Percentiles rank a stretch among this genome's conserved stretches.
Conservation (phyloP, 148 eudicot species). For the Oxyria digyna region DNA sequence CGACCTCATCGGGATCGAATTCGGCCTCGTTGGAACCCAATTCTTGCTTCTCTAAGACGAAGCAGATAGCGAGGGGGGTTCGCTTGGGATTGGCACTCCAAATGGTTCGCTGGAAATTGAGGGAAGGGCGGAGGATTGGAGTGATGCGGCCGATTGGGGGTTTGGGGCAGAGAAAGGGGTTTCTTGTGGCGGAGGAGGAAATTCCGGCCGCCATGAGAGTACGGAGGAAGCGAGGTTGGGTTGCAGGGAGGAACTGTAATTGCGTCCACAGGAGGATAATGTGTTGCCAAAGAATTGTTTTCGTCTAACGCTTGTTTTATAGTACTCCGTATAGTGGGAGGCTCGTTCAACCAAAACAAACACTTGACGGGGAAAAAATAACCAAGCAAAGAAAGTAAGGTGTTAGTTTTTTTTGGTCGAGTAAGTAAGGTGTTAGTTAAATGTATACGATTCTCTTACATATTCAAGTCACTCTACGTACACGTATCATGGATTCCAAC, state of each 20-base stretch:
- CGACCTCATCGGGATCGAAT: slow-evolving; percentile 7
- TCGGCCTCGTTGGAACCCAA: not conserved
- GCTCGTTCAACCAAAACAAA: too few relatives aligned
- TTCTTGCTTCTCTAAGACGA: not conserved
- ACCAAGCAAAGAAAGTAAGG: too few relatives aligned
- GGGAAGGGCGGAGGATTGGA: not conserved
- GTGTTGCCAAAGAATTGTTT: not conserved
- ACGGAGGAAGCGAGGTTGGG: not conserved
- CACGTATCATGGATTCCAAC: too few relatives aligned
- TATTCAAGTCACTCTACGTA: too few relatives aligned
- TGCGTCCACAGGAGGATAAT: not conserved
- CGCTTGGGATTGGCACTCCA: not conserved
- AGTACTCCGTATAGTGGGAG: too few relatives aligned
- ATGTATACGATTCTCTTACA: too few relatives aligned
- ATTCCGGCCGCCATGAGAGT: slow-evolving; percentile 2
- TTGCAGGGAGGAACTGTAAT: not conserved
- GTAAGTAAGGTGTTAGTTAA: too few relatives aligned
- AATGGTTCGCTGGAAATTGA: not conserved
- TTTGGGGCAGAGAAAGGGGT: not conserved
- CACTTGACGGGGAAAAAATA: too few relatives aligned
- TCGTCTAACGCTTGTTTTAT: too few relatives aligned
- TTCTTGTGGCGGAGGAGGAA: not conserved
- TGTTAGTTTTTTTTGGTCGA: too few relatives aligned
- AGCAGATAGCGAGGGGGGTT: not conserved
- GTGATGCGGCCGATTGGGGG: not conserved